phyloP scores from a whole-genome alignment of 306 rosid genomes.

The Rosa multiflora region DNA sequence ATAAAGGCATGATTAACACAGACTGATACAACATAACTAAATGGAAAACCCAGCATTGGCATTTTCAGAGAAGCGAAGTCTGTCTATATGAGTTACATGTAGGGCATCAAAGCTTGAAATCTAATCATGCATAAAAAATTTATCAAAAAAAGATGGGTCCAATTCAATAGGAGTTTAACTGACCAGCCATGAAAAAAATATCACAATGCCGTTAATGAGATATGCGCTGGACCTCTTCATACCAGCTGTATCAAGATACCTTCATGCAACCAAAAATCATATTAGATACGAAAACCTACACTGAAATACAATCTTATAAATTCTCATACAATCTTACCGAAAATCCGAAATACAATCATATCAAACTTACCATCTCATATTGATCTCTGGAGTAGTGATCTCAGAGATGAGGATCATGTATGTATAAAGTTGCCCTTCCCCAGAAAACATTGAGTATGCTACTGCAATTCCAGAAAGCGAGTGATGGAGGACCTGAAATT shows the following conservation, averaged over 20 bases:
- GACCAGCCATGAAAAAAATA: conserved; percentile 57
- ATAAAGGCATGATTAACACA: conserved; percentile 6
- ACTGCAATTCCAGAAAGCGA: conserved; percentile 50
- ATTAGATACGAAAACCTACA: not conserved
- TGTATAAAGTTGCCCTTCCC: conserved; percentile 61
- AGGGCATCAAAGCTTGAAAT: not conserved
- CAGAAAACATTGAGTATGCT: conserved; percentile 45
- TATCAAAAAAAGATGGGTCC: not conserved
- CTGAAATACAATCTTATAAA: not conserved
- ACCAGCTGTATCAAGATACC: conserved; percentile 58
- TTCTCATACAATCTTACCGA: not conserved
- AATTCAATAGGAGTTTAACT: conserved; percentile 25
- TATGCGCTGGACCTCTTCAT: conserved; percentile 49
- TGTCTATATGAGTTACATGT: not conserved
- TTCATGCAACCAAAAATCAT: conserved; percentile 25
- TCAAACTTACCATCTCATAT: conserved; percentile 49
- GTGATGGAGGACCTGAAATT: conserved; percentile 49
- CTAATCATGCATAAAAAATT: not conserved
- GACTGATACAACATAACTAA: not conserved
- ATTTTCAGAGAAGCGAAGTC: not conserved
- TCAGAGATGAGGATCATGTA: conserved; percentile 56
- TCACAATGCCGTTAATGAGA: conserved; percentile 46
- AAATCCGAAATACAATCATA: not conserved
- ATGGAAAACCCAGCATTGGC: not conserved
- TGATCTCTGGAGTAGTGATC: conserved; percentile 53